A percentile compares a stretch with the other conserved stretches of the same genome.
Evolutionary conservation across 331 rosid genomes (phyloP).

Genomic region (Acacia pycnantha): DNA sequence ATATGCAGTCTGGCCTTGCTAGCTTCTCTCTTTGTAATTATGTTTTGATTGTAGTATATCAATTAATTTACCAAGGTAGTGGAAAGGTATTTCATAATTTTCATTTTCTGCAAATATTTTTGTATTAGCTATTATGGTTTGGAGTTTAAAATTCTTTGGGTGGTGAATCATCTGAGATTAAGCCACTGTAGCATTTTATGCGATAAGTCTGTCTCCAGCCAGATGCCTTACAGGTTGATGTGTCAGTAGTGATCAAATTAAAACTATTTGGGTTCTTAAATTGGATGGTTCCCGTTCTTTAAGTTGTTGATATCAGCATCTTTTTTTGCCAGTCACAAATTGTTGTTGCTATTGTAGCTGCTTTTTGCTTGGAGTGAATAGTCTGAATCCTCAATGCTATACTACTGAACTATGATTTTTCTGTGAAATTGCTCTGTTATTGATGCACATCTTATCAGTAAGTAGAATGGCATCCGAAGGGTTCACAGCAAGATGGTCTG

Average conservation of each 20-base stretch:
- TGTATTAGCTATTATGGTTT: background rate
- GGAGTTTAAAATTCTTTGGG: background rate
- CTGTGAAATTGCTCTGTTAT: no score
- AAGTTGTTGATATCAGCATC: background rate
- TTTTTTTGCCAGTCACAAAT: background rate
- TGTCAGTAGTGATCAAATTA: background rate
- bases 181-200: slow-evolving; percentile 8
- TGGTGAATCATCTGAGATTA: background rate
- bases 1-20: background rate
- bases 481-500: no score
- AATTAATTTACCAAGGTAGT: background rate
- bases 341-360: background rate
- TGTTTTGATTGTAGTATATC: slow-evolving; percentile 11
- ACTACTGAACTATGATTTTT: no score
- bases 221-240: background rate
- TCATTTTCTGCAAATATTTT: background rate
- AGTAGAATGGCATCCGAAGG: no score
- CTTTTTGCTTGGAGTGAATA: background rate
- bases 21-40: background rate
- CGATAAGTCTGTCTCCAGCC: background rate
- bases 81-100: background rate
- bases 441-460: no score
- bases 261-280: background rate
- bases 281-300: background rate
- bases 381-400: no score